These are phyloP conservation scores for Ustilago loliicola DNA, from an alignment of 1,284 basidiomycete genomes.

Conservation along the genomic window DNA sequence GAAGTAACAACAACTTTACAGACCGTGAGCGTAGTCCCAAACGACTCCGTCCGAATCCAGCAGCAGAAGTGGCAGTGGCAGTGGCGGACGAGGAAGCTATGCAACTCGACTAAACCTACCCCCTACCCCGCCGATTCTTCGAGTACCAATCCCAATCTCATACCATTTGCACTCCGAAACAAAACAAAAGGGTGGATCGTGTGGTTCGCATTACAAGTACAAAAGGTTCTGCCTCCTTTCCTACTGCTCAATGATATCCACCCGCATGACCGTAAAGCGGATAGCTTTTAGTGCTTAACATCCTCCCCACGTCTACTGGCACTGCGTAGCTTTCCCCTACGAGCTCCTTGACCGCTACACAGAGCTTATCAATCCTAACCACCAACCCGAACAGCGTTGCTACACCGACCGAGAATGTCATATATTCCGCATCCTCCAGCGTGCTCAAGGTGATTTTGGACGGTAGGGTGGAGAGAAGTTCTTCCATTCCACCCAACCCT, in stretches of 20 bases:
- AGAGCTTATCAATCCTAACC: conserved; percentile 78
- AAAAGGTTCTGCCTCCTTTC: no score
- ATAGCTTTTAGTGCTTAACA: conserved; percentile 12
- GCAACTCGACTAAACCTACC: conserved; percentile 21
- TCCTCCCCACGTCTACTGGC: conserved; percentile 38
- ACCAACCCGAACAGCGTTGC: conserved; percentile 79
- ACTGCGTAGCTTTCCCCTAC: conserved; percentile 80
- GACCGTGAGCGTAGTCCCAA: neutral
- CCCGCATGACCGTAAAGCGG: neutral
- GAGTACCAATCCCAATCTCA: no score
- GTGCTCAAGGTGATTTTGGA: conserved; percentile 32
- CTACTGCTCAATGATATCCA: neutral
- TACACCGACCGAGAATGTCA: conserved; percentile 73
- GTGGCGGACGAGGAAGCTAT: conserved; percentile 3
- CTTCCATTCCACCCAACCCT: conserved; percentile 7
- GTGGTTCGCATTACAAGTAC: no score
- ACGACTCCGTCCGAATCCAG: neutral
- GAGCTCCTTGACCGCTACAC: conserved; percentile 82
- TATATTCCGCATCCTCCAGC: conserved; percentile 48
- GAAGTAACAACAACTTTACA: neutral
- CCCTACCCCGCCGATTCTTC: neutral
- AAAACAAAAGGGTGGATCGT: no score
- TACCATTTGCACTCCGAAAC: no score
- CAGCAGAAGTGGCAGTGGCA: conserved; percentile 1
- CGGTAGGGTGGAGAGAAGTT: conserved; percentile 24